Evolutionary conservation across 2,329 filamentous ascomycete species (phyloP).

Genomic region (Hypoxylon sp.): DNA sequence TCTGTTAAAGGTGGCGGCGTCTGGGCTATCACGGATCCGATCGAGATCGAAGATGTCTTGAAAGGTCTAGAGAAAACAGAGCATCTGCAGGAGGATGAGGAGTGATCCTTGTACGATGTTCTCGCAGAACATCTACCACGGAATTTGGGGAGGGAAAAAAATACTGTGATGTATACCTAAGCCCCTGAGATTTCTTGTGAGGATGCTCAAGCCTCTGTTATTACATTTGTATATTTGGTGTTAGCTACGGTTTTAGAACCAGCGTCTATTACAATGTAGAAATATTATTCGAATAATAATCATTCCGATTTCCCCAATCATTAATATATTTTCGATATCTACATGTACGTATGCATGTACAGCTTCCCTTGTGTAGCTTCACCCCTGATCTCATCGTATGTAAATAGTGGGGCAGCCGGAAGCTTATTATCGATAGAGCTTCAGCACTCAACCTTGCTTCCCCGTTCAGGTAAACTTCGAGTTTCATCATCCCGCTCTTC

Average conservation of each 20-base stretch:
- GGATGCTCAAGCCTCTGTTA: slow-evolving; percentile 13
- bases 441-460: slow-evolving; percentile 11
- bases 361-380: slow-evolving; percentile 1
- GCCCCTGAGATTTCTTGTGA: background rate
- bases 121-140: slow-evolving; percentile 9
- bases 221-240: slow-evolving; percentile 20
- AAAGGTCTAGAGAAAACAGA: slow-evolving; percentile 77
- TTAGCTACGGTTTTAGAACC: slow-evolving; percentile 10
- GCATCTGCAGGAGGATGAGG: slow-evolving; percentile 63
- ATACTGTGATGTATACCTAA: slow-evolving; percentile 2
- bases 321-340: slow-evolving; percentile 1
- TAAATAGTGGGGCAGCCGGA: slow-evolving; percentile 28
- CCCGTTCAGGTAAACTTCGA: slow-evolving; percentile 4
- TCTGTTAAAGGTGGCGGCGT: slow-evolving; percentile 89
- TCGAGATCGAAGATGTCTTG: slow-evolving; percentile 79
- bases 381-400: slow-evolving; percentile 21
- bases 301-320: background rate
- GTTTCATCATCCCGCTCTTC: background rate
- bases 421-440: slow-evolving; percentile 42
- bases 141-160: background rate
- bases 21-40: slow-evolving; percentile 89
- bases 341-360: no score
- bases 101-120: slow-evolving; percentile 39
- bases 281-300: slow-evolving; percentile 1
- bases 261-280: background rate